Evolutionary conservation across 2,329 filamentous ascomycete species (phyloP).

Genomic region (Botryotinia narcissicola): DNA sequence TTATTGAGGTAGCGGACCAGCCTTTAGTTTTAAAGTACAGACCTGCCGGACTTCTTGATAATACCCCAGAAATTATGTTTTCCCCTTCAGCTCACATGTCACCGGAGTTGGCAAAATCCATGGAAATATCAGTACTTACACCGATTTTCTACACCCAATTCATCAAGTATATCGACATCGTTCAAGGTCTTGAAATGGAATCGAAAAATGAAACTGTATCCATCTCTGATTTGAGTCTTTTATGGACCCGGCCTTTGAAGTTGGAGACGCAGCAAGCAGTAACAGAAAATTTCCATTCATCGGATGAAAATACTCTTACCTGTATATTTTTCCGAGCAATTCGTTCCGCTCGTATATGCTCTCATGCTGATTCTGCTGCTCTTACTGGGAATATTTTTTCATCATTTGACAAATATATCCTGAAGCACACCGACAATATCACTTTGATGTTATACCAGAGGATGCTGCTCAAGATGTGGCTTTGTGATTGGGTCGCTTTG

Average conservation of each 20-base stretch:
- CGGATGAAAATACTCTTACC: neutral
- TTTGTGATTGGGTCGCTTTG: slow-evolving; percentile 13
- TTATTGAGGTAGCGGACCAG: slow-evolving; percentile 48
- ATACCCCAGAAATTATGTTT: slow-evolving; percentile 42
- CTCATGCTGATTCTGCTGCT: neutral
- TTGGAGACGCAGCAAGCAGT: no score
- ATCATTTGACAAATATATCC: neutral
- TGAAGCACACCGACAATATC: neutral
- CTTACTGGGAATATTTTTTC: neutral
- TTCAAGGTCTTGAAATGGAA: neutral
- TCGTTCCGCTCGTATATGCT: neutral
- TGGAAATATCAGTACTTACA: slow-evolving; percentile 59
- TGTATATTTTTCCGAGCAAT: neutral
- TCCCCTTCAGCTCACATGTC: slow-evolving; percentile 37
- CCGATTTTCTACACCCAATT: slow-evolving; percentile 68
- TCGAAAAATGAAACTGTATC: slow-evolving; percentile 12
- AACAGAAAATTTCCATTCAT: neutral
- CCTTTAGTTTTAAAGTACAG: slow-evolving; percentile 53
- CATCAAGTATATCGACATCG: slow-evolving; percentile 51
- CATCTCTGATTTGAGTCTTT: neutral
- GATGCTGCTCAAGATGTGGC: slow-evolving; percentile 3
- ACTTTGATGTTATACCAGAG: neutral
- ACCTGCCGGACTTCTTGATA: slow-evolving; percentile 48
- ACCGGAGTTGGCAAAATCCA: slow-evolving; percentile 29
- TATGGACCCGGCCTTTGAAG: neutral